Conservation (phyloP, 345 rosid genomes). For the Murraya koenigii region DNA sequence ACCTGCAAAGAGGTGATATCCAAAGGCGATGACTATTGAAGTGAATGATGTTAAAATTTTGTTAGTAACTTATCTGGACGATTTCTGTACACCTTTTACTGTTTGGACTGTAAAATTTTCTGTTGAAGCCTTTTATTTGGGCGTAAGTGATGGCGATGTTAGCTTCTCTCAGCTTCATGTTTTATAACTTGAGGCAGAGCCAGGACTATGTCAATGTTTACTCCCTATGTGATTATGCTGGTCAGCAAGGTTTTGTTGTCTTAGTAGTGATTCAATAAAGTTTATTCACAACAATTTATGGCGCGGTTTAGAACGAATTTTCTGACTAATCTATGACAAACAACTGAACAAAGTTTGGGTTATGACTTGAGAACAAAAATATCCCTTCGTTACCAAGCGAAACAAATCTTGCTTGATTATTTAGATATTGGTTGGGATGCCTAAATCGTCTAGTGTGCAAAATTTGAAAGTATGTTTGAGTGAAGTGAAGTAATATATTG, state of each 20-base stretch:
- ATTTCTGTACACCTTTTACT: background rate
- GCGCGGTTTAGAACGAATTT: background rate
- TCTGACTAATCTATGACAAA: too few relatives aligned
- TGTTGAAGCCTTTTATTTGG: background rate
- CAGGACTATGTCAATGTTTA: background rate
- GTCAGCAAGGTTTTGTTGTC: background rate
- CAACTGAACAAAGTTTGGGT: too few relatives aligned
- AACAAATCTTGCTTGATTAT: too few relatives aligned
- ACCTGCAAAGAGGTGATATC: constrained; percentile 97
- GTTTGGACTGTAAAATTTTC: background rate
- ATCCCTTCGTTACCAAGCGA: too few relatives aligned
- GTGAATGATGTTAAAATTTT: constrained; percentile 1
- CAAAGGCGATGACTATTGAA: constrained; percentile 80
- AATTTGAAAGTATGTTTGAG: too few relatives aligned
- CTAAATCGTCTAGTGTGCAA: too few relatives aligned
- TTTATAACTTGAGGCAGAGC: background rate
- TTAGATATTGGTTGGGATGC: background rate
- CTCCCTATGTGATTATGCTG: background rate
- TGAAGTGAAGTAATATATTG: too few relatives aligned
- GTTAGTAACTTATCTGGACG: background rate
- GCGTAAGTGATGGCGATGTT: background rate
- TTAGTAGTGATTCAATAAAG: background rate
- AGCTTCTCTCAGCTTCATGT: background rate
- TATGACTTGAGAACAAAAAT: too few relatives aligned
- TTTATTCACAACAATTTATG: background rate